Evolutionary conservation across 495 filamentous ascomycete species (phyloP), one percentile per base, ranked within the genome.

Genomic region (Lophium mytilinum): DNA sequence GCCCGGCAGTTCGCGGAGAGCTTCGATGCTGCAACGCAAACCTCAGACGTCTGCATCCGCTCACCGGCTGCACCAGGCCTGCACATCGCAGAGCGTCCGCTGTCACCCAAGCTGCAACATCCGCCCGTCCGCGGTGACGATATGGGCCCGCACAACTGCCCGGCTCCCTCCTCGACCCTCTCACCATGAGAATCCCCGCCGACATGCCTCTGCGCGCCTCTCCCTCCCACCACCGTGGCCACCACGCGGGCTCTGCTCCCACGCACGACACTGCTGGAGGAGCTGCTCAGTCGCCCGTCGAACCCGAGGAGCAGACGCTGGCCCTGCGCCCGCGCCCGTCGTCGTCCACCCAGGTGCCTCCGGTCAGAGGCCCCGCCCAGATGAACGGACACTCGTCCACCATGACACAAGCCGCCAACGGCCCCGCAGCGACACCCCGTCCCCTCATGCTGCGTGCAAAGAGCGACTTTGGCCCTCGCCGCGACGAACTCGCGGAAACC

Each of bases 361-460:
- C 55, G n/a, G 52, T 42, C 36, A 53, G 52, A 17, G 37, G 39
- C 48, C 33, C 24, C 19, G 21, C 51, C n/a, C 56, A 56, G 24
- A 37, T 43, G 37, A 60, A 57, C 55, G 58, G 64, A 58, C 53
- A 53, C 36, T 4, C n/a, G 33, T 34, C 40, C 14, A 30, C 10
- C 35, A 47, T 49, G 37, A 11, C 36, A 37, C 57, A 33, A 47
- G 15, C 57, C 21, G 19, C 37, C 11, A 53, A 52, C 36, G 51
- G 47, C 19, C 24, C 24, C 24, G 34, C 54, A 1, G 24, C 39
- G 7, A 46, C 46, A 6, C 37, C 9, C 1, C 50, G 82, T 52
- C 80, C 81, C 7, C 73, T 76, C 34, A 67, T 90, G 33, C 76
- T 83, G 50, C 76, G 88, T 59, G 83, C 87, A 33, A 88, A 80